Base-by-base conservation (phyloP, 345 rosid species). In the Salix brachista region DNA sequence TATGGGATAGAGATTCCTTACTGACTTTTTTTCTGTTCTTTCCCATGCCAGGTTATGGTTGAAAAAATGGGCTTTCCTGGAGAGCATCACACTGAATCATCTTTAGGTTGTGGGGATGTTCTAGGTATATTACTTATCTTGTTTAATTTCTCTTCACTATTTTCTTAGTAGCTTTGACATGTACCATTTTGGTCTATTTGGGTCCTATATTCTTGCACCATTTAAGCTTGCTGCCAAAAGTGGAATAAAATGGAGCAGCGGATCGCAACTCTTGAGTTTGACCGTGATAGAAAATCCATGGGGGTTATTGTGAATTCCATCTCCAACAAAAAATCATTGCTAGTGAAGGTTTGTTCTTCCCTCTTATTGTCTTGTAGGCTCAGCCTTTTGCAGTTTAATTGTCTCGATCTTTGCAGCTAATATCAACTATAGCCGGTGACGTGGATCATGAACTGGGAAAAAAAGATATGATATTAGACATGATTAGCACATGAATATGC, bases 191-290 rank as follows among this genome's bases (percentile, higher is more conserved):
- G 23, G 25, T 68, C 30, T 39, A 28, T 30, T 65, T 65, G 32
- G 37, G 37, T 37, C 41, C 42, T 36, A 17, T 52, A 32, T 34
- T 61, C 3, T 39, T 28, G 16, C 74, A 39, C 18, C 71, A 67
- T 65, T 8, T 13, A 78, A 96, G 99, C 94, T 75, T 93, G 91
- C 85, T 93, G 85, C 72, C 84, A 79, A 66, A 61, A 78, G 44
- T 96, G 97, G 99, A 90, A 77, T 79, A 79, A 85, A 83, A 77
- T 84, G 80, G 96, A 92, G 75, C 89, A 80, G 65, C 88, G 98
- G 73, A 87, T 92, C 87, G 99, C 97, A 61, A 93, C 99, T 73
- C 93, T 96, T 72, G 99, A 96, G 85, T 96, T 96, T 36, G 98
- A 92, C 73, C 97, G 87, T 10, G 97, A 89, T 75, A 75, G 99